phyloP scores from a whole-genome alignment of 108 stramenopile species.

The Nitzschia sp. region DNA sequence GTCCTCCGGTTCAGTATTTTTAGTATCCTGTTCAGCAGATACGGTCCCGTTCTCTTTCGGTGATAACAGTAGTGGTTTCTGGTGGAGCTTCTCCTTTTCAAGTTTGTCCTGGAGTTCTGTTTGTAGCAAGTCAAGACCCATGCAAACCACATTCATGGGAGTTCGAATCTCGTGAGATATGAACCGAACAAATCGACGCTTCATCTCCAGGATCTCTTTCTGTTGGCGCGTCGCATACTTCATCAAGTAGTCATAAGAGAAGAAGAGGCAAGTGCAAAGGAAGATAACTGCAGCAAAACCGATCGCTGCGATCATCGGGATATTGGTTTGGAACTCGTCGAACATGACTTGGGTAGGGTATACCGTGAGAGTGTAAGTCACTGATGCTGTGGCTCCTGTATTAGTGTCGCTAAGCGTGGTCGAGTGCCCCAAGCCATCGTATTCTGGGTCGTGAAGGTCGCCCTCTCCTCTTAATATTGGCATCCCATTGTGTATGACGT shows the following conservation, averaged over 20 bases:
- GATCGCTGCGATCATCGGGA: slow-evolving; percentile 27
- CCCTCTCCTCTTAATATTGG: slow-evolving; percentile 22
- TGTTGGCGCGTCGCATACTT: slow-evolving; percentile 28
- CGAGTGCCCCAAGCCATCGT: background rate
- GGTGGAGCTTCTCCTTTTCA: background rate
- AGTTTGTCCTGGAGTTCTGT: slow-evolving; percentile 27
- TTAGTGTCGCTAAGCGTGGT: slow-evolving; percentile 1
- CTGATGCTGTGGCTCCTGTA: background rate
- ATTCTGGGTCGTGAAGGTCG: slow-evolving; percentile 30
- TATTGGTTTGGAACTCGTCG: slow-evolving; percentile 33
- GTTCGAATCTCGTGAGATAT: slow-evolving; percentile 53
- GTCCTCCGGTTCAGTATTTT: background rate
- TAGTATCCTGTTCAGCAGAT: background rate
- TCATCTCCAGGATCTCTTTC: slow-evolving; percentile 29
- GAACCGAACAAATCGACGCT: slow-evolving; percentile 44
- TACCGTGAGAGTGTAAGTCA: slow-evolving; percentile 16
- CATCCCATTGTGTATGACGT: slow-evolving; percentile 17
- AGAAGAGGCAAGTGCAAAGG: slow-evolving; percentile 30
- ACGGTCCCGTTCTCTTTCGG: background rate
- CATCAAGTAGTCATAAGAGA: slow-evolving; percentile 46
- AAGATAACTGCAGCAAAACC: slow-evolving; percentile 30
- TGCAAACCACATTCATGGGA: slow-evolving; percentile 49
- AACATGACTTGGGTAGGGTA: slow-evolving; percentile 35
- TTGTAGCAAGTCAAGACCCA: slow-evolving; percentile 44
- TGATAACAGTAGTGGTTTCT: too few species aligned